Evolutionary conservation across 768 basidiomycete genomes (phyloP).

Genomic region (Asterophora parasitica): DNA sequence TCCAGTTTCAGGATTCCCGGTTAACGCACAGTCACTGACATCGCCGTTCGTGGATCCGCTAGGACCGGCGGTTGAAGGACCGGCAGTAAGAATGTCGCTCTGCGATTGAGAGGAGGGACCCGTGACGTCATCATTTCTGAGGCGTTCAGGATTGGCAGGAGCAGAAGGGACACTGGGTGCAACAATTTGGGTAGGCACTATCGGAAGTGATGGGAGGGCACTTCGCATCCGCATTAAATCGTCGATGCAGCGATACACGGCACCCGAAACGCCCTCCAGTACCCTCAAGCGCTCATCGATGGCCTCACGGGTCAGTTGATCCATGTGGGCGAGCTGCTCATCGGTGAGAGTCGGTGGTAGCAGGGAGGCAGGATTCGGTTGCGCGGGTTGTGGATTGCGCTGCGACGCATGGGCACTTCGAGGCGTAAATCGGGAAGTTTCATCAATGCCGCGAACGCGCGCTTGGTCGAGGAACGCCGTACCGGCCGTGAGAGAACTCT

Average conservation of each 20-base stretch:
- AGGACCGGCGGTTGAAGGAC: conserved; percentile 5
- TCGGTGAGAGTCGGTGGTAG: conserved; percentile 49
- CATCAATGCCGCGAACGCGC: conserved; percentile 1
- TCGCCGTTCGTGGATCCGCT: conserved; percentile 4
- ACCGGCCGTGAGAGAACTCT: background rate
- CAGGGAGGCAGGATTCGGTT: conserved; percentile 17
- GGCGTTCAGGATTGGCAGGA: conserved; percentile 4
- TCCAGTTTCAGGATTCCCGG: conserved; percentile 1
- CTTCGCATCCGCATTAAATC: conserved; percentile 76
- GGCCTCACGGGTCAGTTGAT: conserved; percentile 67
- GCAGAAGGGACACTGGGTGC: conserved; percentile 12
- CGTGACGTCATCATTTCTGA: background rate
- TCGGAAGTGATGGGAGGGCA: conserved; percentile 44
- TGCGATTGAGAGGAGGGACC: background rate
- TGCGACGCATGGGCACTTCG: conserved; percentile 1
- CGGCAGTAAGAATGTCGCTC: background rate
- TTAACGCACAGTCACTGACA: background rate
- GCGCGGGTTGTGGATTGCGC: background rate
- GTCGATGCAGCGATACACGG: conserved; percentile 70
- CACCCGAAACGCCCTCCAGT: conserved; percentile 71
- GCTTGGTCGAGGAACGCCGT: background rate
- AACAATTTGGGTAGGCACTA: conserved; percentile 5
- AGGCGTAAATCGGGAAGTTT: conserved; percentile 4
- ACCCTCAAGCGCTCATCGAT: conserved; percentile 82
- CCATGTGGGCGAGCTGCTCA: conserved; percentile 61